Evolutionary conservation across 306 rosid genomes (phyloP), one percentile per base, ranked within the genome.

Genomic region (Cucumis hystrix): DNA sequence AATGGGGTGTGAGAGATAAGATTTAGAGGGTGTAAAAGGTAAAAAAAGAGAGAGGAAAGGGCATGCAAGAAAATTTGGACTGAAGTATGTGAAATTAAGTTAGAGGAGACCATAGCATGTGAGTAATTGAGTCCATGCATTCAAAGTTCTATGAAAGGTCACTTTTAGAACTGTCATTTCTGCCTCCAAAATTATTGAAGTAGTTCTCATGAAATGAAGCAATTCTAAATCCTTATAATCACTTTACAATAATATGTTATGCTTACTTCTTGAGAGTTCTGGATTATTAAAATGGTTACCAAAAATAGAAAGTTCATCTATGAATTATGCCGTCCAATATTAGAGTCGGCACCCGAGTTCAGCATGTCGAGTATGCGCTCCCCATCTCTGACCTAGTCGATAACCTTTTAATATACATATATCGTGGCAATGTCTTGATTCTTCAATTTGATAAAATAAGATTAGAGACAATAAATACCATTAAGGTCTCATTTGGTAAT

Each of bases 71-170:
- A 56, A 15, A 2, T n/a, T 39, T 65, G 72, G 72, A 37, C 14
- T 14, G 69, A 63, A 49, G 33, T 17, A 60, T 47, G 23, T 57
- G 64, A 20, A 66, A 76, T 80, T 79, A 43, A 77, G 75, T 47
- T 52, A 0, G 13, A 51, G 84, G 82, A 82, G 96, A 92, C 92
- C 85, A 78, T 4, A 8, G 83, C 93, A 92, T 89, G 93, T 90
- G 93, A 61, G 71, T 63, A 78, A 81, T 75, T 80, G 79, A 77
- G 58, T 78, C 9, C 10, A 47, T 79, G 79, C 78, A 58, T 80
- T 78, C 78, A 83, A 83, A 60, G 83, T 74, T 51, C 57, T 57
- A 62, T 80, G 93, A 87, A 52, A 79, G 60, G 95, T 88, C 91
- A 52, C 83, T 81, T 77, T 87, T 65, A 60, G 39, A 17, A 55